These are phyloP conservation scores for Talaromyces sp. DNA, from an alignment of 2,329 filamentous ascomycete genomes.

Conservation along the genomic window DNA sequence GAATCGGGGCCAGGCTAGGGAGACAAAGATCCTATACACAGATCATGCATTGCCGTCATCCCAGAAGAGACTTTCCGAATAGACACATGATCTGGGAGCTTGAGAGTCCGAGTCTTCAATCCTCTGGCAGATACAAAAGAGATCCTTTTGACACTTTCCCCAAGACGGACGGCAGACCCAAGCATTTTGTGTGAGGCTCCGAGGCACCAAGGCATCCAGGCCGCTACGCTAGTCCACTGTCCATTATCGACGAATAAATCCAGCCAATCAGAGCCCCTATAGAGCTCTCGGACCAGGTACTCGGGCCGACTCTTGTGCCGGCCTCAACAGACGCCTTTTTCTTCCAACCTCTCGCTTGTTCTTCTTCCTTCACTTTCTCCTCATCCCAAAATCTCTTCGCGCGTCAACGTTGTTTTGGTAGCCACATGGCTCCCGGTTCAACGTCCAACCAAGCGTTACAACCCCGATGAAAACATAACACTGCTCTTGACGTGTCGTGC, in stretches of 20 bases:
- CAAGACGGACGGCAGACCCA: slow-evolving; percentile 1
- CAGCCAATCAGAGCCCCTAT: neutral
- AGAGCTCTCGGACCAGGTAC: neutral
- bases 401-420: slow-evolving; percentile 14
- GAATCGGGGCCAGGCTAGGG: slow-evolving; percentile 9
- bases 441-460: slow-evolving; percentile 20
- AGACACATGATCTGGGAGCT: neutral
- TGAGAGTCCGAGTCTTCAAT: slow-evolving; percentile 10
- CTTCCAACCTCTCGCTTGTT: slow-evolving; percentile 14
- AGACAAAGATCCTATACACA: slow-evolving; percentile 10
- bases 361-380: slow-evolving; percentile 21
- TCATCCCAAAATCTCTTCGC: neutral
- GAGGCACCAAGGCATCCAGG: slow-evolving; percentile 10
- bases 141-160: slow-evolving; percentile 14
- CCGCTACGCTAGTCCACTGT: neutral
- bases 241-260: neutral
- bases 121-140: neutral
- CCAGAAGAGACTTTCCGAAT: neutral
- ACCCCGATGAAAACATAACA: slow-evolving; percentile 7
- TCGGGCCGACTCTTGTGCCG: slow-evolving; percentile 18
- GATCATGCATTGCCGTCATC: slow-evolving; percentile 13
- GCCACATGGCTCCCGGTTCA: slow-evolving; percentile 35
- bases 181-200: neutral
- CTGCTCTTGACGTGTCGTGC: slow-evolving; percentile 5
- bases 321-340: slow-evolving; percentile 15